Conservation (phyloP, 371 early-diverging fungal species). For the Mortierella sp. region DNA sequence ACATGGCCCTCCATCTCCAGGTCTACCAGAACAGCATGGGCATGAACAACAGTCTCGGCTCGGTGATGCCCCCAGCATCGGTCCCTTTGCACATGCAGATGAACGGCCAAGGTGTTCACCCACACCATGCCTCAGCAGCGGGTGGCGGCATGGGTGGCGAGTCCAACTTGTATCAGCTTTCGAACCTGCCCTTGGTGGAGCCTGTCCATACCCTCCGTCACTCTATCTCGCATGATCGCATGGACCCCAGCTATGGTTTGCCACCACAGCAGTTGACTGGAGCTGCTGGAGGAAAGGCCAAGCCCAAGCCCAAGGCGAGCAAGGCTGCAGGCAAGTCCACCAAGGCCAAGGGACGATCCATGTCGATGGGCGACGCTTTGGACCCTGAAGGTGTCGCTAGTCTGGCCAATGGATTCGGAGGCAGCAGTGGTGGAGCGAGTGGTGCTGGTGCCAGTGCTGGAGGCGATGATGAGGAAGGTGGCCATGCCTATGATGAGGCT, state of each 20-base stretch:
- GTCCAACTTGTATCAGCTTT: conserved; percentile 29
- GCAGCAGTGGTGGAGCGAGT: not conserved
- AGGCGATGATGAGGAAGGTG: conserved; percentile 59
- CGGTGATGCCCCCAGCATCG: conserved; percentile 31
- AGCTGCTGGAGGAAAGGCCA: conserved; percentile 10
- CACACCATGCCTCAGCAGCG: conserved; percentile 19
- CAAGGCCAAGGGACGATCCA: conserved; percentile 40
- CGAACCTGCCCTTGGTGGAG: conserved; percentile 24
- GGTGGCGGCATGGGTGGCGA: conserved; percentile 21
- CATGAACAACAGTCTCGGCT: conserved; percentile 35
- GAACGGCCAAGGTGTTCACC: conserved; percentile 28
- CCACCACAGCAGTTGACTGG: conserved; percentile 12
- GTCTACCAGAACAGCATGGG: conserved; percentile 46
- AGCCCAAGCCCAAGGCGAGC: conserved; percentile 32
- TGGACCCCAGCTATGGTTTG: conserved; percentile 27
- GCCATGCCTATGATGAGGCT: conserved; percentile 21
- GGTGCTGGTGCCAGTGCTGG: conserved; percentile 8
- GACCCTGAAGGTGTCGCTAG: conserved; percentile 11
- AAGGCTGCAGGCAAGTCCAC: conserved; percentile 12
- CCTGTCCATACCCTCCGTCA: conserved; percentile 38
- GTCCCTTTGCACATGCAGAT: conserved; percentile 46
- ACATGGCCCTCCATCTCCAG: conserved; percentile 46
- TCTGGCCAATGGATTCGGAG: not conserved
- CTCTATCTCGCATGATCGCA: conserved; percentile 38
- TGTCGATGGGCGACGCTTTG: conserved; percentile 53